phyloP scores from a whole-genome alignment of 164 flowering plant species.

The Berberis thunbergii region DNA sequence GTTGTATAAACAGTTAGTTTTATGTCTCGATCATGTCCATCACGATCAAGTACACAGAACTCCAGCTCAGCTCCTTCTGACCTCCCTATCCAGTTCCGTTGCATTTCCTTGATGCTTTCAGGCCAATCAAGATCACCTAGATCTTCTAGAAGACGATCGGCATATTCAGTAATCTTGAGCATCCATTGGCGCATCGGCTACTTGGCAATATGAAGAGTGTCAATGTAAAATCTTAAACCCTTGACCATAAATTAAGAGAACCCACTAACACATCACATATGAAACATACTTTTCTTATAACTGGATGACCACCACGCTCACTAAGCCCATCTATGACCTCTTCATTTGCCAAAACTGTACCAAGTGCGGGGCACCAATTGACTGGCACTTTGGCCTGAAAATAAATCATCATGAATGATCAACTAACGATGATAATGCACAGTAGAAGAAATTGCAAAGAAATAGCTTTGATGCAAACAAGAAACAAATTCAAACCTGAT shows the following conservation, averaged over 20 bases:
- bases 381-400: slow-evolving; percentile 94
- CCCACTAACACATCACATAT: slow-evolving; percentile 1
- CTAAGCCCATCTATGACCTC: slow-evolving; percentile 95
- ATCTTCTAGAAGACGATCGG: slow-evolving; percentile 96
- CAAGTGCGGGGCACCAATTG: slow-evolving; percentile 99
- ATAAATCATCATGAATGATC: neutral
- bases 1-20: slow-evolving; percentile 80
- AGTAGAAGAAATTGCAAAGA: neutral
- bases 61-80: slow-evolving; percentile 94
- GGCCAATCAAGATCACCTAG: slow-evolving; percentile 96
- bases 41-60: slow-evolving; percentile 43
- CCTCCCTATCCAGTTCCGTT: slow-evolving; percentile 95
- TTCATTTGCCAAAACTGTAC: slow-evolving; percentile 96
- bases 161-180: slow-evolving; percentile 96
- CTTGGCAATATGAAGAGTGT: slow-evolving; percentile 53
- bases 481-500: slow-evolving; percentile 44
- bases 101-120: slow-evolving; percentile 96
- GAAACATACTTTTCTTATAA: slow-evolving; percentile 69
- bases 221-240: slow-evolving; percentile 34
- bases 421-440: neutral
- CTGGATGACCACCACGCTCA: slow-evolving; percentile 97
- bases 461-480: slow-evolving; percentile 76
- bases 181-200: slow-evolving; percentile 99
- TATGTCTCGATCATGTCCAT: slow-evolving; percentile 46
- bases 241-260: slow-evolving; percentile 11